Percentiles rank a stretch among this genome's conserved stretches.
Conservation (phyloP, 768 basidiomycete species). For the Mycena sanguinolenta region DNA sequence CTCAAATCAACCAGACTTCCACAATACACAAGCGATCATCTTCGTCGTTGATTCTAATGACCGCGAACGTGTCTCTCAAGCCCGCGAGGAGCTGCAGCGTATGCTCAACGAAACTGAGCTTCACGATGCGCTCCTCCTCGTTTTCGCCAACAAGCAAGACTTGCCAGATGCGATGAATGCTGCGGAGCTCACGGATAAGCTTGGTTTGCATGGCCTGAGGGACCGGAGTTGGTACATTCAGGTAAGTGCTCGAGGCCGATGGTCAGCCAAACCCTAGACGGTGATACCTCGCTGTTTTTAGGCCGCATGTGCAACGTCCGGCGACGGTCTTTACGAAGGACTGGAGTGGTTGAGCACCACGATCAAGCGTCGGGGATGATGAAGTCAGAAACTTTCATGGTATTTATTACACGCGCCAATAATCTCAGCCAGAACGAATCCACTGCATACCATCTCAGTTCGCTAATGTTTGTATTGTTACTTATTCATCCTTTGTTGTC, state of each 20-base stretch:
- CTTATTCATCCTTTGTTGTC: constrained; percentile 40
- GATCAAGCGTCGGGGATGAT: constrained; percentile 87
- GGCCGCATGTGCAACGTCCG: constrained; percentile 98
- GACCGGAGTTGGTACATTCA: constrained; percentile 99
- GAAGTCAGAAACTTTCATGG: constrained; percentile 61
- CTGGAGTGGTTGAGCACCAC: constrained; percentile 96
- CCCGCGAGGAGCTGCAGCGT: constrained; percentile 98
- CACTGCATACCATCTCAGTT: constrained; percentile 49
- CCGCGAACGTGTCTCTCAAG: constrained; percentile 98
- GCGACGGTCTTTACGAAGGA: constrained; percentile 98
- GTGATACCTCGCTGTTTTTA: constrained; percentile 49
- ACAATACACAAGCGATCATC: constrained; percentile 99
- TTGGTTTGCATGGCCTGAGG: constrained; percentile 96
- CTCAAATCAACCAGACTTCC: constrained; percentile 95
- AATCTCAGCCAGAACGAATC: constrained; percentile 73
- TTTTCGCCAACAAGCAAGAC: constrained; percentile 99
- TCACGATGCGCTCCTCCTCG: constrained; percentile 96
- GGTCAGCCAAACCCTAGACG: constrained; percentile 12
- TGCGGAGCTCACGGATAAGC: constrained; percentile 99
- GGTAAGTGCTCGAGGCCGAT: constrained; percentile 58
- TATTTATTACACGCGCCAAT: constrained; percentile 67
- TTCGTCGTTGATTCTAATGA: constrained; percentile 99
- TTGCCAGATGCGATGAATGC: constrained; percentile 99
- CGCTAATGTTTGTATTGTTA: constrained; percentile 51
- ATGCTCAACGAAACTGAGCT: constrained; percentile 99